Evolutionary conservation across 352 stramenopile genomes (phyloP).

Genomic region (Phytopythium cucurbitacearum): DNA sequence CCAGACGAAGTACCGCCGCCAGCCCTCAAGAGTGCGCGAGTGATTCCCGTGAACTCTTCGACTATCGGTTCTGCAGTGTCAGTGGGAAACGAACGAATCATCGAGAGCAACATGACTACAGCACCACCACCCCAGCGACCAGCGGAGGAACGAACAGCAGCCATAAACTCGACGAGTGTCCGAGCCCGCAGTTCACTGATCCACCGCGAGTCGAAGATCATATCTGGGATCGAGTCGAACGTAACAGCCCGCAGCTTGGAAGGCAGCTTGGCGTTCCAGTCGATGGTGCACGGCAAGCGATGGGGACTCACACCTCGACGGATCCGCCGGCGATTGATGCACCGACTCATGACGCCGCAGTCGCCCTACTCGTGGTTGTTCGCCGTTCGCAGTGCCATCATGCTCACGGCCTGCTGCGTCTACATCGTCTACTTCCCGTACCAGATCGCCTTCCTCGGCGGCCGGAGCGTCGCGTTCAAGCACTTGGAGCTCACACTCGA

Average conservation of each 20-base stretch:
- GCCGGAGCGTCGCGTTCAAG: slow-evolving; percentile 4
- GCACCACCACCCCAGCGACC: too few species aligned
- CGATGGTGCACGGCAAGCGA: not conserved
- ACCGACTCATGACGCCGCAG: slow-evolving; percentile 5
- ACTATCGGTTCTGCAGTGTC: too few species aligned
- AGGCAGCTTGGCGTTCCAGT: not conserved
- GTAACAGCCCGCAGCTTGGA: not conserved
- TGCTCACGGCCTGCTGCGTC: slow-evolving; percentile 16
- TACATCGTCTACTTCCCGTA: slow-evolving; percentile 31
- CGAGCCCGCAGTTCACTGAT: too few species aligned
- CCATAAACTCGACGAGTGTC: too few species aligned
- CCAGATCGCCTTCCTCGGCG: slow-evolving; percentile 23
- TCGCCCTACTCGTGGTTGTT: slow-evolving; percentile 18
- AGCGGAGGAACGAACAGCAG: too few species aligned
- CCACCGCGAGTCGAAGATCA: too few species aligned
- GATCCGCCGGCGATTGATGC: not conserved
- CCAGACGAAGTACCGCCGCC: not conserved
- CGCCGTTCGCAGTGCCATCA: slow-evolving; percentile 13
- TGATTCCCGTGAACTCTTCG: not conserved
- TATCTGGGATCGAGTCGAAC: too few species aligned
- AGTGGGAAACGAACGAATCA: too few species aligned
- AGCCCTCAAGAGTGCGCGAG: not conserved
- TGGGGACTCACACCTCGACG: not conserved
- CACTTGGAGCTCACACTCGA: slow-evolving; percentile 12
- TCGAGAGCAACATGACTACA: too few species aligned